These are phyloP conservation scores for Pseudocercospora musae DNA, from an alignment of 2,329 filamentous ascomycete species.

Conservation along the genomic window DNA sequence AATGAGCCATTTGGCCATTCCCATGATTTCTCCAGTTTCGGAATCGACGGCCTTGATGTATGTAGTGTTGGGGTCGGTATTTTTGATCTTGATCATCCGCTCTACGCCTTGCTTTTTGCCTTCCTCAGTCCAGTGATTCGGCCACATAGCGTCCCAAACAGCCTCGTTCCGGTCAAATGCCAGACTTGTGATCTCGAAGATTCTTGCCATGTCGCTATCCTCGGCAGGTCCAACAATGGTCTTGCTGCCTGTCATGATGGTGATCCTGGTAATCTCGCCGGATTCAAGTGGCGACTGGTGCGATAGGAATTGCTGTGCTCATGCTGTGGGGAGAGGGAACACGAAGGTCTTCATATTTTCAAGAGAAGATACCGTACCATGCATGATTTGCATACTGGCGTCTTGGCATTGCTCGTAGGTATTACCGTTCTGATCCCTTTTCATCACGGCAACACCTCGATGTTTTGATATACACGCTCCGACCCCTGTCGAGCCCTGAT, in stretches of 20 bases:
- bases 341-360: neutral
- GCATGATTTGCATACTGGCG: neutral
- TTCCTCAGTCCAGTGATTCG: slow-evolving; percentile 26
- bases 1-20: slow-evolving; percentile 35
- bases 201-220: slow-evolving; percentile 30
- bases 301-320: slow-evolving; percentile 15
- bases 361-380: neutral
- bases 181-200: slow-evolving; percentile 31
- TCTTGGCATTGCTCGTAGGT: neutral
- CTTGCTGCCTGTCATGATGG: slow-evolving; percentile 8
- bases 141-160: slow-evolving; percentile 29
- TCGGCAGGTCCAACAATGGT: slow-evolving; percentile 21
- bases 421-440: neutral
- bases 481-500: neutral
- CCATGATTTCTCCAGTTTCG: slow-evolving; percentile 27
- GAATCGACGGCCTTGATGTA: slow-evolving; percentile 33
- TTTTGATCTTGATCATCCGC: slow-evolving; percentile 22
- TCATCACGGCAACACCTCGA: neutral
- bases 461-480: neutral
- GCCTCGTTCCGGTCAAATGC: slow-evolving; percentile 32
- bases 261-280: neutral
- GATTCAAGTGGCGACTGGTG: neutral
- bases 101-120: slow-evolving; percentile 27
- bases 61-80: slow-evolving; percentile 24
- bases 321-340: neutral